Percentiles rank a stretch among this genome's conserved stretches.
Evolutionary conservation across 257 asterid genomes (phyloP).

Genomic region (Nicotiana paniculata): DNA sequence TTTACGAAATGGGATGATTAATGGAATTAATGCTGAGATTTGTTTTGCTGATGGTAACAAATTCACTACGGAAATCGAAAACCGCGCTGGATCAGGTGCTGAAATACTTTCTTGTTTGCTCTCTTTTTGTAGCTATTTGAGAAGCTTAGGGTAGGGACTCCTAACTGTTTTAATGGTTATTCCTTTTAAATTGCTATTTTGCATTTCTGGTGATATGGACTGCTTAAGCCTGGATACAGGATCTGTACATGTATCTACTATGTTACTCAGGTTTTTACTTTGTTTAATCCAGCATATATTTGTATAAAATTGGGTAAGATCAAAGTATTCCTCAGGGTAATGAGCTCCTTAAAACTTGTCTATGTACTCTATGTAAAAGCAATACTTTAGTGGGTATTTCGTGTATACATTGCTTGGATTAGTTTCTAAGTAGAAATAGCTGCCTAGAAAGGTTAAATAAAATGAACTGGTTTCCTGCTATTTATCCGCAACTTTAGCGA

Average conservation of each 20-base stretch:
- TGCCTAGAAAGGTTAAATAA: not conserved
- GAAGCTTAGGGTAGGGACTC: not conserved
- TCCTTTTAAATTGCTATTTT: not conserved
- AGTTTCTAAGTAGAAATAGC: not conserved
- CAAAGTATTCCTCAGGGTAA: not conserved
- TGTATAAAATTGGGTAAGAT: not conserved
- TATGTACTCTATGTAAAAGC: not conserved
- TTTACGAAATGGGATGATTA: slow-evolving; percentile 29
- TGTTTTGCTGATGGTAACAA: slow-evolving; percentile 17
- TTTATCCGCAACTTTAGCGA: not conserved
- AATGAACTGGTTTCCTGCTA: not conserved
- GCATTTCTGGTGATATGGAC: not conserved
- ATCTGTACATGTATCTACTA: not conserved
- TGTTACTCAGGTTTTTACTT: not conserved
- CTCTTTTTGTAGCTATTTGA: not conserved
- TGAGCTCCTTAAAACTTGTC: not conserved
- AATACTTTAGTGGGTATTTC: not conserved
- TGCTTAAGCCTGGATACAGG: not conserved
- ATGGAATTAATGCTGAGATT: slow-evolving; percentile 26
- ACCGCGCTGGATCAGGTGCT: slow-evolving; percentile 47
- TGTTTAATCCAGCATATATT: not conserved
- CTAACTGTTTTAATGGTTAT: not conserved
- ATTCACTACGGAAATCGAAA: slow-evolving; percentile 21
- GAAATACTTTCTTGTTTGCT: not conserved
- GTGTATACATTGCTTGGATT: not conserved